Percentiles rank a stretch among this genome's conserved stretches.
These are phyloP conservation scores for Calocybe cyanea DNA, from an alignment of 768 basidiomycete genomes.

Conservation along the genomic window DNA sequence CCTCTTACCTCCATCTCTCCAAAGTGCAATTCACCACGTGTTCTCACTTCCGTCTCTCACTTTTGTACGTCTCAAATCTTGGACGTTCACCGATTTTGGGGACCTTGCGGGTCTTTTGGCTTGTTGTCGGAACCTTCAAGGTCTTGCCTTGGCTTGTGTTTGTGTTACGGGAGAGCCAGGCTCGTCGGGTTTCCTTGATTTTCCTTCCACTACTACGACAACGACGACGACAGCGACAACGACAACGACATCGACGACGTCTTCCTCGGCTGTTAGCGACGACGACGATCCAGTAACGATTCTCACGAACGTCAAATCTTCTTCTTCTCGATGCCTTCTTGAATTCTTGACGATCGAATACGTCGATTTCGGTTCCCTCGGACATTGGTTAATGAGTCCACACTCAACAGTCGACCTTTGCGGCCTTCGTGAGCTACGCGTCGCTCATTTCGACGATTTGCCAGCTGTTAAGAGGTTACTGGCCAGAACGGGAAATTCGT, in stretches of 20 bases:
- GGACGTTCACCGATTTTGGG: slow-evolving; percentile 33
- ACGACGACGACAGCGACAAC: no score
- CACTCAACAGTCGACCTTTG: slow-evolving; percentile 29
- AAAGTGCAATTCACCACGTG: slow-evolving; percentile 31
- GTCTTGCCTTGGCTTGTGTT: slow-evolving; percentile 32
- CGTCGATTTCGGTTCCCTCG: slow-evolving; percentile 32
- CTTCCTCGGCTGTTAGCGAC: no score
- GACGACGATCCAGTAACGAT: background rate
- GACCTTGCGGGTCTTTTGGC: slow-evolving; percentile 31
- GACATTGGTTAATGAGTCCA: slow-evolving; percentile 33
- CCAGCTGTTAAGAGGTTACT: slow-evolving; percentile 33
- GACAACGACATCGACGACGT: no score
- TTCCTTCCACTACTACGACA: background rate
- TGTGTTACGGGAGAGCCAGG: slow-evolving; percentile 24
- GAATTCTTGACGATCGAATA: slow-evolving; percentile 40
- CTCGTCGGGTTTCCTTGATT: slow-evolving; percentile 3
- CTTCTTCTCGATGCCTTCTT: slow-evolving; percentile 15
- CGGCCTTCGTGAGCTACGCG: slow-evolving; percentile 36
- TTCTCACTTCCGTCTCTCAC: slow-evolving; percentile 30
- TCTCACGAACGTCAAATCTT: background rate
- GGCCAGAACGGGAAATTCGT: slow-evolving; percentile 27
- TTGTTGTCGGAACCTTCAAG: slow-evolving; percentile 31
- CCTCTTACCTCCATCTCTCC: slow-evolving; percentile 30
- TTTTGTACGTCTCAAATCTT: slow-evolving; percentile 36
- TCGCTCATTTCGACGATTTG: slow-evolving; percentile 37